Evolutionary conservation across 2,329 filamentous ascomycete species (phyloP), one percentile per base, ranked within the genome.

Genomic region (Aspergillus phoenicis): DNA sequence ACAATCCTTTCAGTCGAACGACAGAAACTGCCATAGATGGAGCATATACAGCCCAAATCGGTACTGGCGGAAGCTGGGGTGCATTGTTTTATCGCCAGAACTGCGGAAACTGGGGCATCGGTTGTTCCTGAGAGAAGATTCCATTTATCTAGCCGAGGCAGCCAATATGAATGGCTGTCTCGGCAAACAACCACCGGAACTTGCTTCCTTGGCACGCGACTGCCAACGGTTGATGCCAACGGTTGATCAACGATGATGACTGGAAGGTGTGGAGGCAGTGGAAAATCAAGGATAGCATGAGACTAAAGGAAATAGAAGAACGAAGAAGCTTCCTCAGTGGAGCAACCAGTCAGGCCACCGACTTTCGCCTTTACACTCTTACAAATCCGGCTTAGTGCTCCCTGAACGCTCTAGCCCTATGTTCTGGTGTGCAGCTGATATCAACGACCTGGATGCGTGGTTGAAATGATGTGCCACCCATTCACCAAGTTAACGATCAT

Each of bases 311-410:
- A 28, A 49, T n/a, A 30, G 24, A 30, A 30, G 45, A 49, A n/a
- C 7, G 13, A 8, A 28, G 22, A 15, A 24, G 24, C 22, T 5
- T 10, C 28, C 28, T 24, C 22, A 11, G 22, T 15, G 20, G 22
- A 22, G 26, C 3, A 10, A n/a, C 6, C n/a, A 45, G 53, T 7
- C 52, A 17, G 39, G 10, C 20, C 8, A 5, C n/a, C 13, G 17
- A 20, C 26, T 63, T 28, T 58, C 58, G 55, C 58, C 43, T 30
- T 56, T 61, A 13, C 11, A 30, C 10, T 4, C 28, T 33, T 24
- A 55, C 55, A 3, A 11, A 58, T 61, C 17, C 26, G 52, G 61
- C 41, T 33, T 63, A 61, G 61, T 26, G 10, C 15, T 8, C 22
- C n/a, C 13, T 33, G 24, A 22, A 26, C 20, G n/a, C 2, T 6